Percentiles rank a stretch among this genome's conserved stretches.
phyloP scores from a whole-genome alignment of 192 early-diverging fungal genomes.

The Borealophlyctis nickersoniae region DNA sequence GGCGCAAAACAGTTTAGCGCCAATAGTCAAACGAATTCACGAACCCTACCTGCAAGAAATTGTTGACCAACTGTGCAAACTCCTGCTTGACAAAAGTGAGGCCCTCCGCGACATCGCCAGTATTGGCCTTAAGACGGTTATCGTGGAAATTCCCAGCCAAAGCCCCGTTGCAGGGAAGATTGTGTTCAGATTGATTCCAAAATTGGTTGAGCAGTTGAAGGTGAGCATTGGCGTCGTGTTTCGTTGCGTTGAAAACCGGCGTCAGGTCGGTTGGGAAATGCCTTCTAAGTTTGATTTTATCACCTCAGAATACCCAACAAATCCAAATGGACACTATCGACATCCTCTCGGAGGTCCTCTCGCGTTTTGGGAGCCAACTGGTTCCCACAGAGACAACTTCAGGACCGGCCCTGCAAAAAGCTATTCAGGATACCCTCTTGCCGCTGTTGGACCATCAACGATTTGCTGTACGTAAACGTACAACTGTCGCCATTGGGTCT shows the following conservation, averaged over 20 bases:
- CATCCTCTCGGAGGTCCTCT: slow-evolving; percentile 67
- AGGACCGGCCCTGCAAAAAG: slow-evolving; percentile 42
- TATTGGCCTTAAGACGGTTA: slow-evolving; percentile 79
- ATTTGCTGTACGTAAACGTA: slow-evolving; percentile 74
- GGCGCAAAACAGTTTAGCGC: slow-evolving; percentile 57
- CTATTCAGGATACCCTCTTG: slow-evolving; percentile 65
- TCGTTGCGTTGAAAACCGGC: background rate
- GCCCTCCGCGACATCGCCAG: slow-evolving; percentile 78
- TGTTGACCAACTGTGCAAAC: slow-evolving; percentile 66
- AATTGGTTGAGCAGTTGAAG: slow-evolving; percentile 59
- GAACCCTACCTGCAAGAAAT: slow-evolving; percentile 67
- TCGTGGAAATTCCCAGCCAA: slow-evolving; percentile 64
- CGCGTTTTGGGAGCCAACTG: slow-evolving; percentile 65
- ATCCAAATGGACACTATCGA: slow-evolving; percentile 67
- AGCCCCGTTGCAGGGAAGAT: slow-evolving; percentile 49
- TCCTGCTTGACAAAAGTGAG: slow-evolving; percentile 55
- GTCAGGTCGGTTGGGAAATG: too few relatives aligned
- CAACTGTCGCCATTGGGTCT: slow-evolving; percentile 65
- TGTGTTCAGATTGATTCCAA: slow-evolving; percentile 64
- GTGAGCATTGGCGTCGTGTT: too few relatives aligned
- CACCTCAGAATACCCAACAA: slow-evolving; percentile 24
- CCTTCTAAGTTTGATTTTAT: background rate
- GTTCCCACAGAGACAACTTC: slow-evolving; percentile 12
- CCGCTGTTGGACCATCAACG: slow-evolving; percentile 65
- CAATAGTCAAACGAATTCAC: slow-evolving; percentile 72